Base-by-base conservation (phyloP, 2,329 filamentous ascomycete genomes). In the Gnomoniopsis sp. region DNA sequence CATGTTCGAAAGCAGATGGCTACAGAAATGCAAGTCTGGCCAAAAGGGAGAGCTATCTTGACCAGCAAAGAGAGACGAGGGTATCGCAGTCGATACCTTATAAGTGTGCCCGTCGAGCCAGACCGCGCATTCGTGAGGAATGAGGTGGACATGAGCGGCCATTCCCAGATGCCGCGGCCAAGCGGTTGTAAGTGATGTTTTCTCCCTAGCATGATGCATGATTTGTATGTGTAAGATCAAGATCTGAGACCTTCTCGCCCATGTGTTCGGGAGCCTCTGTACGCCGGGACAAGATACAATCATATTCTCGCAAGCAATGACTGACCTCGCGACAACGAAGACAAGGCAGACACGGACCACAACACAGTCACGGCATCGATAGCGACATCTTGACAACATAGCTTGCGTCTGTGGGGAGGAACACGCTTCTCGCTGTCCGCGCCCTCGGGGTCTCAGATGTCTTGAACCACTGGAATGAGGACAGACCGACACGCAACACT, bases 121-220 rank as follows among this genome's bases (percentile, higher is more conserved):
- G n/a, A 41, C 38, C 38, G n/a, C 38, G 38, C 38, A 15, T 41
- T 15, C 4, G 14, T 41, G 33, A 61, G 54, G 62, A 66, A 65
- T 65, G 62, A 8, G 33, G 19, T 49, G 49, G 58, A 62, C 55
- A 62, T 62, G 64, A 59, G 54, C 22, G 23, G 22, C 53, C 65
- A 63, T 64, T 64, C 63, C 60, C 53, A 33, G 44, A 41, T 26
- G n/a, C 41, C 44, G 48, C 44, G n/a, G 41, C 55, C 50, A 49
- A 54, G 43, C 12, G n/a, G 14, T 41, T n/a, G 26, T 30, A 30
- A 30, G 26, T 41, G 38, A 41, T n/a, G 12, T 15, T 12, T 15
- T 41, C 38, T 41, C 38, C 38, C 38, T 41, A 6, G 38, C 38
- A 41, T 41, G 6, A 41, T 15, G 38, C 38, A 15, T n/a, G 12